Evolutionary conservation across 2,329 filamentous ascomycete genomes (phyloP), one percentile per base, ranked within the genome.

Genomic region (Fonsecaea nubica): DNA sequence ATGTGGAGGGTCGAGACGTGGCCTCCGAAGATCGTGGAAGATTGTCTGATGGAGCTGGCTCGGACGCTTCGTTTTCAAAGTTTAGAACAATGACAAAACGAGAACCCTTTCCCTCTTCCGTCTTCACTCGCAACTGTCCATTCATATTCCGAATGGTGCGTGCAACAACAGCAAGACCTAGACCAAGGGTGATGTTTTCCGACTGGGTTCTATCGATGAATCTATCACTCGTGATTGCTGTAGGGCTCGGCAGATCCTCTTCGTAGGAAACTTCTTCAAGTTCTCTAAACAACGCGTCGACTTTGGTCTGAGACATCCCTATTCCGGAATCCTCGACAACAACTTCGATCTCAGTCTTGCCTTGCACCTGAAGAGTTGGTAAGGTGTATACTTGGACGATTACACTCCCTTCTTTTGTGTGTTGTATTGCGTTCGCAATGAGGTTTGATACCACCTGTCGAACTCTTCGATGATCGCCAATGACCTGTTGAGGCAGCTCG

Each of bases 71-170:
- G 93, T 75, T 7, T 88, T 83, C 62, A 70, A 97, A 95, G 0
- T 90, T 90, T 35, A 97, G 80, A 69, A 92, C 87, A 30, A 97
- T 87, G 21, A 92, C 88, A 70, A 97, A 96, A 60, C 91, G 85
- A 18, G 92, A 93, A 0, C 93, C 93, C 72, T 90, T 91, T 1
- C 90, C 90, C 75, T 90, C 86, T 73, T 95, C 92, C 0, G 92
- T 96, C 73, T 93, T 94, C 1, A 97, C 80, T 1, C 92, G 87
- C 35, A 97, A 78, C 74, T 96, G 93, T 0, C 93, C 93, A 65
- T 94, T 90, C 91, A 96, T 95, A 74, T 93, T 96, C n/a, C 89
- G 87, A 36, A 97, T 84, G 40, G 92, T 92, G 42, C 93, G 87
- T 15, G 92, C 91, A n/a, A 96, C 93, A 12, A 96, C 84, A 0